A percentile compares a stretch with the other conserved stretches of the same genome.
These are phyloP conservation scores for Lentinula boryana DNA, from an alignment of 768 basidiomycete species.

Conservation along the genomic window DNA sequence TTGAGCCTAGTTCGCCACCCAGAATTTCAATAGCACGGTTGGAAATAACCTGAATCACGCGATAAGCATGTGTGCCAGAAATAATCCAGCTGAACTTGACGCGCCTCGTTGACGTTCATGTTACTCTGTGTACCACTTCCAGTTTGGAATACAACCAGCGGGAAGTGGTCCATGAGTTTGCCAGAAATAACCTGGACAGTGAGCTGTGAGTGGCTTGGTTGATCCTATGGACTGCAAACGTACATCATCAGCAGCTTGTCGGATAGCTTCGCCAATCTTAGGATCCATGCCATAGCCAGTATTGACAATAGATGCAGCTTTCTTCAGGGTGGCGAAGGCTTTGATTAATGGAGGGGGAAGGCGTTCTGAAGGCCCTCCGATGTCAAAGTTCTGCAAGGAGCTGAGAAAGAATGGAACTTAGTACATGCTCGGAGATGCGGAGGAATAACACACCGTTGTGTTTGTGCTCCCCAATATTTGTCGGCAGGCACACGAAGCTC, in stretches of 20 bases:
- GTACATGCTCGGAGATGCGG: neutral
- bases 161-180: conserved; percentile 92
- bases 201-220: conserved; percentile 2
- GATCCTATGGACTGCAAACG: conserved; percentile 14
- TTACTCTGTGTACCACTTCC: conserved; percentile 99
- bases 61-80: neutral
- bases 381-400: conserved; percentile 96
- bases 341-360: conserved; percentile 95
- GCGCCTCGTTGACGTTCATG: conserved; percentile 98
- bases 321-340: conserved; percentile 96
- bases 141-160: conserved; percentile 98
- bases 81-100: neutral
- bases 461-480: conserved; percentile 98
- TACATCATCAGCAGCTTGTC: conserved; percentile 91
- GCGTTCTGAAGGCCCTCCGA: conserved; percentile 90
- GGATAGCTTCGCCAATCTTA: conserved; percentile 83
- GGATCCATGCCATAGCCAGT: conserved; percentile 85
- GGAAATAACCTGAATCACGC: conserved; percentile 71
- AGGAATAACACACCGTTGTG: conserved; percentile 62
- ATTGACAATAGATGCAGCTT: conserved; percentile 92
- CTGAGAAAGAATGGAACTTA: conserved; percentile 27
- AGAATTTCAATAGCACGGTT: conserved; percentile 97
- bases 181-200: conserved; percentile 86
- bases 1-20: conserved; percentile 92
- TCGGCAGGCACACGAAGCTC: conserved; percentile 84